Evolutionary conservation across 805 yeast species (phyloP).

Genomic region (Lipomyces orientalis): DNA sequence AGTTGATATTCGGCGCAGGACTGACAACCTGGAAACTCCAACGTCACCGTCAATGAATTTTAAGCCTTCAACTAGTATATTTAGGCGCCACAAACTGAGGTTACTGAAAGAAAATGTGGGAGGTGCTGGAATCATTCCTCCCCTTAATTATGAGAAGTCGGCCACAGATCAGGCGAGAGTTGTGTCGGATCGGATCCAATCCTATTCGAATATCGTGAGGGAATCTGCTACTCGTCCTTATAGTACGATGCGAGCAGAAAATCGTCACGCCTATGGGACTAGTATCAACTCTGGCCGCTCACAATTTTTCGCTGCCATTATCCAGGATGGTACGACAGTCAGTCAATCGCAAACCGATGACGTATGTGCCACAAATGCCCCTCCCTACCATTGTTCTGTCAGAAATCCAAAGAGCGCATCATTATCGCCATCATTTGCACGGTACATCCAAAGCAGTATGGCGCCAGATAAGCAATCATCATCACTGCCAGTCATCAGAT

Average conservation of each 20-base stretch:
- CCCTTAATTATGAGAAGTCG: not conserved
- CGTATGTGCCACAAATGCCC: not conserved
- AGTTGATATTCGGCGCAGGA: not conserved
- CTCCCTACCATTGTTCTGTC: not conserved
- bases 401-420: not conserved
- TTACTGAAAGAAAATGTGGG: not conserved
- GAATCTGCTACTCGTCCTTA: not conserved
- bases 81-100: not conserved
- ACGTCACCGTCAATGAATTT: not conserved
- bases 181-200: not conserved
- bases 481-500: not conserved
- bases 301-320: not conserved
- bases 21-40: not conserved
- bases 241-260: not conserved
- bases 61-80: not conserved
- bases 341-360: not conserved
- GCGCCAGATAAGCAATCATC: not conserved
- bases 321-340: not conserved
- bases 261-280: not conserved
- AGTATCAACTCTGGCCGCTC: not conserved
- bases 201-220: not conserved
- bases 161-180: not conserved
- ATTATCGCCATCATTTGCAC: not conserved
- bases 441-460: not conserved
- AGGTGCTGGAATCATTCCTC: not conserved